Evolutionary conservation across 495 filamentous ascomycete genomes (phyloP).

Genomic region (Penicillium mononematosum): DNA sequence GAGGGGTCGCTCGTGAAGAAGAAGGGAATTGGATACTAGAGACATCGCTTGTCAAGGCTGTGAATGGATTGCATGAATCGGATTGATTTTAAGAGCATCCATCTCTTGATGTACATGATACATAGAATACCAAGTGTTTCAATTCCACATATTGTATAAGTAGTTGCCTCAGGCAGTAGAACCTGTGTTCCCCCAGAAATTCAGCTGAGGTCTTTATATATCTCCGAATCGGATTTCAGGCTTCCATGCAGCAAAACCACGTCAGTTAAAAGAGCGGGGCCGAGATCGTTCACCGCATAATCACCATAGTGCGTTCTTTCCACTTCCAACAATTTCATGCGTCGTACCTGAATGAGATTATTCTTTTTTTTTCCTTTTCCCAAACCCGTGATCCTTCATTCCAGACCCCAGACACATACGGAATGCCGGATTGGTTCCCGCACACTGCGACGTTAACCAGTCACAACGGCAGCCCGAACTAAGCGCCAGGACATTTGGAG

Average conservation of each 20-base stretch:
- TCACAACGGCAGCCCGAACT: conserved; percentile 22
- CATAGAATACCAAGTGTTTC: neutral
- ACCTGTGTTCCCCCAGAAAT: neutral
- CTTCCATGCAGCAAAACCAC: conserved; percentile 26
- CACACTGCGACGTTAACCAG: conserved; percentile 18
- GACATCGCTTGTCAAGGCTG: conserved; percentile 36
- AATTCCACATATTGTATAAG: neutral
- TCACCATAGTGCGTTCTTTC: neutral
- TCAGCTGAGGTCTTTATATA: neutral
- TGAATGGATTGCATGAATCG: conserved; percentile 30
- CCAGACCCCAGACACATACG: conserved; percentile 4
- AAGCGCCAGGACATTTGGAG: conserved; percentile 40
- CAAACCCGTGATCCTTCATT: neutral
- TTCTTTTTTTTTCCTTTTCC: neutral
- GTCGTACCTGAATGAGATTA: conserved; percentile 2
- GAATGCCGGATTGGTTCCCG: conserved; percentile 22
- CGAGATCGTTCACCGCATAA: conserved; percentile 17
- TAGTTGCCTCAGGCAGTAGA: neutral
- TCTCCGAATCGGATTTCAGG: conserved; percentile 10
- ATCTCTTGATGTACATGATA: neutral
- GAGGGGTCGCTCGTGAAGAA: conserved; percentile 63
- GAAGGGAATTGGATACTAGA: conserved; percentile 48
- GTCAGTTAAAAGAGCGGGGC: conserved; percentile 18
- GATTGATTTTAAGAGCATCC: conserved; percentile 10
- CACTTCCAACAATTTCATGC: conserved; percentile 2